Evolutionary conservation across 495 filamentous ascomycete species (phyloP), one percentile per base, ranked within the genome.

Genomic region (Penicillium ochrochloron): DNA sequence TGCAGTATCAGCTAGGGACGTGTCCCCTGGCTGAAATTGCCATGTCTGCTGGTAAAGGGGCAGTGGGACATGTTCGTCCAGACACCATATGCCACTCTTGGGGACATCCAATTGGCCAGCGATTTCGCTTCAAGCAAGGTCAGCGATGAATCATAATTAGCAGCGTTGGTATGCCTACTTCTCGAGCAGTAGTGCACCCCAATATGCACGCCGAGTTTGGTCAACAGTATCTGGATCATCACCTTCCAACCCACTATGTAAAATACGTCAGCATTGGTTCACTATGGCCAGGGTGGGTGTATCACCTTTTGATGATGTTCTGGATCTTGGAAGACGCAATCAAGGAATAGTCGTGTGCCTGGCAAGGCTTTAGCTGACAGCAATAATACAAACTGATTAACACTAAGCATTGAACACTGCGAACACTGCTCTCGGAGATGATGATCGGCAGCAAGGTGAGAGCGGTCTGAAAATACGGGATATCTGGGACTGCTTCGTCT

Each of bases 271-370:
- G 37, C 37, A 41, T 11, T 41, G 37, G 1, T 41, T 41, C 37
- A 41, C 37, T 15, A 41, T 41, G 37, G 37, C 37, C 37, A 41
- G 37, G 14, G 12, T 41, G 37, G 37, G 37, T 17, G 12, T 41
- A 41, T 41, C 14, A 41, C 37, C 37, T 41, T 41, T 41, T 41
- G 37, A 41, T 41, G 37, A 41, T 41, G 37, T 41, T 41, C 37
- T 41, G 37, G 37, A 41, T 41, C 37, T 41, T 41, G 37, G 37
- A 41, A 41, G 37, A 41, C 37, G 37, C 37, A 41, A 41, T 41
- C 14, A 41, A 41, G 37, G 11, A 41, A 41, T 41, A 41, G 37
- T 41, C 37, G 37, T 41, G 37, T 41, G 37, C 37, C 37, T 41
- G 37, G 14, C 46, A 51, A 23, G 46, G 37, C 37, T 41, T 41